Conservation (phyloP, 2,329 filamentous ascomycete genomes). For the Boeremia lycopersici region DNA sequence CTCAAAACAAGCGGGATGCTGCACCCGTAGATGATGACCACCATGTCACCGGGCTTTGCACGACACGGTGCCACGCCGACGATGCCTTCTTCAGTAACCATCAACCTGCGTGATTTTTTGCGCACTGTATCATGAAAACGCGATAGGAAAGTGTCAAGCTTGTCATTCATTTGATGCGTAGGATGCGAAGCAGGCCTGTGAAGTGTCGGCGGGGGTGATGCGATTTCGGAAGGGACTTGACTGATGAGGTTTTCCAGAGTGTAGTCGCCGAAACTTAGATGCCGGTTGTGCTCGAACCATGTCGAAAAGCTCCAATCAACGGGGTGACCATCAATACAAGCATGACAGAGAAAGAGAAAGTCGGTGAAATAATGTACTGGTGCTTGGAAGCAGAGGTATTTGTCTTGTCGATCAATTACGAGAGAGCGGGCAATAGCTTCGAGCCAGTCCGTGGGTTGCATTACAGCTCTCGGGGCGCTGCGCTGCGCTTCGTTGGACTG, state of each 20-base stretch:
- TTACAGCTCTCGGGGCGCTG: conserved; percentile 13
- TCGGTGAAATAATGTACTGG: conserved; percentile 32
- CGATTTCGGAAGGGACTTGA: conserved; percentile 5
- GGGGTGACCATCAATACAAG: conserved; percentile 23
- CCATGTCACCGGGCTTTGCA: conserved; percentile 33
- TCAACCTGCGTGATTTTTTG: conserved; percentile 39
- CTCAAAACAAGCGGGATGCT: conserved; percentile 45
- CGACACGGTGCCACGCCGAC: conserved; percentile 41
- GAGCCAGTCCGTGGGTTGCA: conserved; percentile 26
- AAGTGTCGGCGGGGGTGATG: conserved; percentile 13
- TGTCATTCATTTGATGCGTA: conserved; percentile 23
- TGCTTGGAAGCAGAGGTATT: conserved; percentile 37
- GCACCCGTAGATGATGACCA: conserved; percentile 44
- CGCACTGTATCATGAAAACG: conserved; percentile 38
- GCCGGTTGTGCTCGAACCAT: conserved; percentile 35
- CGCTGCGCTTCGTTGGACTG: conserved; percentile 15
- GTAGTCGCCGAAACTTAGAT: conserved; percentile 21
- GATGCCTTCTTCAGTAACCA: conserved; percentile 31
- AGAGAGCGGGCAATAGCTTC: conserved; percentile 33
- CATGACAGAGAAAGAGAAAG: conserved; percentile 35
- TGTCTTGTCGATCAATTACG: conserved; percentile 39
- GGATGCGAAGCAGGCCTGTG: conserved; percentile 25
- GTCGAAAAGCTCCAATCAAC: conserved; percentile 35
- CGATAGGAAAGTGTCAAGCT: conserved; percentile 32
- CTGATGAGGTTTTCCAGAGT: conserved; percentile 25